phyloP scores from a whole-genome alignment of 768 basidiomycete genomes.

The Tephrocybe rancida region DNA sequence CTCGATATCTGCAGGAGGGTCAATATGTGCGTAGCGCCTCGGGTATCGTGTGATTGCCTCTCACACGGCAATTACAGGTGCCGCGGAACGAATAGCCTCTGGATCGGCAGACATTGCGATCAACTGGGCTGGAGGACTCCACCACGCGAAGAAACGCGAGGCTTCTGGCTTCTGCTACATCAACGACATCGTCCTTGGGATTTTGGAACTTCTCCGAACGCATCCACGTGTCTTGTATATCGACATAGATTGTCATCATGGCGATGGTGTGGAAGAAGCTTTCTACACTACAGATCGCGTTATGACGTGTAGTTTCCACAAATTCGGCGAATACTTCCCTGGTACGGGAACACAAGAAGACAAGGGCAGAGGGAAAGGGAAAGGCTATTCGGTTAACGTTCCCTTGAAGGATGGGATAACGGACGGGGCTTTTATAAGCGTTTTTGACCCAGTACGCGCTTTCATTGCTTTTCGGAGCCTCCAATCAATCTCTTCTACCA shows the following conservation, averaged over 20 bases:
- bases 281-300: constrained; percentile 98
- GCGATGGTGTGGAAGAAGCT: constrained; percentile 98
- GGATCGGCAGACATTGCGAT: constrained; percentile 92
- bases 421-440: constrained; percentile 81
- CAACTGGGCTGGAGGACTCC: constrained; percentile 98
- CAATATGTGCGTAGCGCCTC: constrained; percentile 65
- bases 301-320: constrained; percentile 97
- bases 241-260: constrained; percentile 98
- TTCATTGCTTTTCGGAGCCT: background rate
- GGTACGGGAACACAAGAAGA: constrained; percentile 88
- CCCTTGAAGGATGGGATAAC: constrained; percentile 94
- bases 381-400: constrained; percentile 89
- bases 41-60: background rate
- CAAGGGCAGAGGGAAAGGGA: constrained; percentile 79
- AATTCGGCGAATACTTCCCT: constrained; percentile 95
- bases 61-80: constrained; percentile 48
- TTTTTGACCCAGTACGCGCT: constrained; percentile 87
- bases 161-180: constrained; percentile 99
- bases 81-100: constrained; percentile 76
- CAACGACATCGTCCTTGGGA: constrained; percentile 95
- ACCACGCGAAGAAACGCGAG: constrained; percentile 99
- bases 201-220: constrained; percentile 87
- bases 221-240: constrained; percentile 92
- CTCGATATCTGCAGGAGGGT: constrained; percentile 94
- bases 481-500: background rate